A percentile compares a stretch with the other conserved stretches of the same genome.
These are phyloP conservation scores for Kandelia obovata DNA, from an alignment of 345 rosid species.

Conservation along the genomic window DNA sequence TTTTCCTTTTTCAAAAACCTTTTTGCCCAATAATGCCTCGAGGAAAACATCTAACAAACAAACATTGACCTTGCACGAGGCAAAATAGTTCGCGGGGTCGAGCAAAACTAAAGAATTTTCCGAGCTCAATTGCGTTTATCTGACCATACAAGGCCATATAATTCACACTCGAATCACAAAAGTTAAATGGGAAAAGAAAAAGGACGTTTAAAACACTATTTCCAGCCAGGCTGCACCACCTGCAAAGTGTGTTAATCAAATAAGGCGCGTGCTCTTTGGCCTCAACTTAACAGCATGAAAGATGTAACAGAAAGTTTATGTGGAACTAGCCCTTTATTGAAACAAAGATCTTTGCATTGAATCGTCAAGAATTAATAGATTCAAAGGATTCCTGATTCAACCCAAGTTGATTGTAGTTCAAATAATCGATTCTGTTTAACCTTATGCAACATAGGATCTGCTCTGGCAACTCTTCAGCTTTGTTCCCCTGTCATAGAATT, in stretches of 20 bases:
- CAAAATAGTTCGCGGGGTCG: too few relatives aligned
- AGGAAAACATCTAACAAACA: too few relatives aligned
- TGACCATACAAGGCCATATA: too few relatives aligned
- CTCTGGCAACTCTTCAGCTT: slow-evolving; percentile 91
- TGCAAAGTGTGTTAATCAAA: not conserved
- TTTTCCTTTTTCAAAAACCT: too few relatives aligned
- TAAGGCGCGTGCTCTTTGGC: not conserved
- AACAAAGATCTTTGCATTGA: slow-evolving; percentile 5
- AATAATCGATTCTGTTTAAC: slow-evolving; percentile 70
- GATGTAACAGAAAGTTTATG: slow-evolving; percentile 4
- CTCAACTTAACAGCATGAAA: not conserved
- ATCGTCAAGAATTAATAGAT: slow-evolving; percentile 18
- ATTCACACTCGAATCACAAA: too few relatives aligned
- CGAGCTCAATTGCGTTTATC: too few relatives aligned
- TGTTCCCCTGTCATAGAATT: slow-evolving; percentile 61
- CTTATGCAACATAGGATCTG: slow-evolving; percentile 80
- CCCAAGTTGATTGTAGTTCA: slow-evolving; percentile 52
- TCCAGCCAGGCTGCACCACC: too few relatives aligned
- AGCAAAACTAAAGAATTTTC: too few relatives aligned
- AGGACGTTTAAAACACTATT: too few relatives aligned
- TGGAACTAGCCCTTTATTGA: slow-evolving; percentile 20
- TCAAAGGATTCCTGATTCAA: slow-evolving; percentile 42
- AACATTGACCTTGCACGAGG: too few relatives aligned
- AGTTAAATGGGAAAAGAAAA: too few relatives aligned
- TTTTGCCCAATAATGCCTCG: too few relatives aligned